Evolutionary conservation across 352 stramenopile genomes (phyloP).

Genomic region (Salisapilia sapeloensis): DNA sequence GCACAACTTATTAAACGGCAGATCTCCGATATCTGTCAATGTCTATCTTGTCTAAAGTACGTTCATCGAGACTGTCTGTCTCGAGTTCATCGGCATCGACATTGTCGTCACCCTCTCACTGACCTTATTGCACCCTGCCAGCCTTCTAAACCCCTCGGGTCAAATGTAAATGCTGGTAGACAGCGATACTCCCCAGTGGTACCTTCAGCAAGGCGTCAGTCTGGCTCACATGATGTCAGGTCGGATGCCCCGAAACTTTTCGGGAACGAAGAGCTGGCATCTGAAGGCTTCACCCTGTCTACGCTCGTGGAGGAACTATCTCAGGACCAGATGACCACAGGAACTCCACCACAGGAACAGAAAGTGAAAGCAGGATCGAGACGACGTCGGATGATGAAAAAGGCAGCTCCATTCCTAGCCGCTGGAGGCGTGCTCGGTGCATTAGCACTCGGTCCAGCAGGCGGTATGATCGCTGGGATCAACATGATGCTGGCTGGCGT

Average conservation of each 20-base stretch:
- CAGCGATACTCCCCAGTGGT: too few species aligned
- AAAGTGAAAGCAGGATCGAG: conserved; percentile 7
- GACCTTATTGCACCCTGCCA: neutral
- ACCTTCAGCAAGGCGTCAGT: too few species aligned
- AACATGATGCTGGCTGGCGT: conserved; percentile 38
- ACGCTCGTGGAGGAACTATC: conserved; percentile 11
- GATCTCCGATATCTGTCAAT: conserved; percentile 22
- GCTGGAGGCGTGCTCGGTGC: conserved; percentile 36
- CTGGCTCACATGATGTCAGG: too few species aligned
- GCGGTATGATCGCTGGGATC: conserved; percentile 27
- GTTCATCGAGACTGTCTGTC: conserved; percentile 37
- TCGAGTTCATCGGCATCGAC: conserved; percentile 21
- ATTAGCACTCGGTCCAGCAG: conserved; percentile 25
- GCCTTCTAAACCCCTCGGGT: neutral
- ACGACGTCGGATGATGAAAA: conserved; percentile 5
- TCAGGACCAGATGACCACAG: neutral
- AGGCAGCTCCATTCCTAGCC: conserved; percentile 26
- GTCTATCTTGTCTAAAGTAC: conserved; percentile 27
- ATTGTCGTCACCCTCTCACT: conserved; percentile 15
- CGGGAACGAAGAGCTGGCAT: conserved; percentile 6
- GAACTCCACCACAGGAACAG: conserved; percentile 2
- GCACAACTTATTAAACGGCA: neutral
- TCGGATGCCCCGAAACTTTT: conserved; percentile 2
- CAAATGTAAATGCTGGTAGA: neutral
- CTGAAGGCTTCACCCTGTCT: conserved; percentile 8